phyloP scores from a whole-genome alignment of 176 grass and related monocot genomes.

The Oryza glumipatula region DNA sequence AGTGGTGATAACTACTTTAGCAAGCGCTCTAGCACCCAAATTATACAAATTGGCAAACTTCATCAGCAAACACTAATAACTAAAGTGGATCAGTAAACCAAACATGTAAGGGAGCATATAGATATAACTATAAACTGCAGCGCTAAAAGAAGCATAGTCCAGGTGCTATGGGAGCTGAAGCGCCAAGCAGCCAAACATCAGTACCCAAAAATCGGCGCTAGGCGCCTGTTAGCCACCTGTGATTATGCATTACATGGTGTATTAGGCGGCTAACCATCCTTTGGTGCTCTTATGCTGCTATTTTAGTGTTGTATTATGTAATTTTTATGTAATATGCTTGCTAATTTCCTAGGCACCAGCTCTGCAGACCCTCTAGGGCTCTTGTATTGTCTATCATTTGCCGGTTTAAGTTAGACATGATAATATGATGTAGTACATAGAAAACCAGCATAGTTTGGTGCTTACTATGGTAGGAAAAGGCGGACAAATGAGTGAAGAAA shows the following conservation, averaged over 20 bases:
- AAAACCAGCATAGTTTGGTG: neutral
- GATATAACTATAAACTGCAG: neutral
- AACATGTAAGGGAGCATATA: constrained; percentile 1
- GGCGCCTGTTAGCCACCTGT: neutral
- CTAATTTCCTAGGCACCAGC: too few species aligned
- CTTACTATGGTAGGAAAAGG: constrained; percentile 46
- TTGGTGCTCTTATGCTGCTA: neutral
- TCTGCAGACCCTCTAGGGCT: too few species aligned
- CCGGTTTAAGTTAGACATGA: constrained; percentile 26
- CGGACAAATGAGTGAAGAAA: constrained; percentile 51
- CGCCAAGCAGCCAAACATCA: neutral
- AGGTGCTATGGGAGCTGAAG: neutral
- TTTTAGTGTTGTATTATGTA: too few species aligned
- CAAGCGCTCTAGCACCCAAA: constrained; percentile 9
- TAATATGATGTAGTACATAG: neutral
- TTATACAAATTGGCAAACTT: neutral
- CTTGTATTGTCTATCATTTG: too few species aligned
- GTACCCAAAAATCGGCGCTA: neutral
- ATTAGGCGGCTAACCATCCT: neutral
- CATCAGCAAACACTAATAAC: neutral
- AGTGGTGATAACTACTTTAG: neutral
- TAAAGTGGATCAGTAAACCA: neutral
- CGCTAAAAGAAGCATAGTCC: neutral
- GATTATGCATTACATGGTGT: neutral
- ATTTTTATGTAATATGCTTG: too few species aligned